Evolutionary conservation across 1,284 basidiomycete genomes (phyloP).

Genomic region (Leccinum angustisporum): DNA sequence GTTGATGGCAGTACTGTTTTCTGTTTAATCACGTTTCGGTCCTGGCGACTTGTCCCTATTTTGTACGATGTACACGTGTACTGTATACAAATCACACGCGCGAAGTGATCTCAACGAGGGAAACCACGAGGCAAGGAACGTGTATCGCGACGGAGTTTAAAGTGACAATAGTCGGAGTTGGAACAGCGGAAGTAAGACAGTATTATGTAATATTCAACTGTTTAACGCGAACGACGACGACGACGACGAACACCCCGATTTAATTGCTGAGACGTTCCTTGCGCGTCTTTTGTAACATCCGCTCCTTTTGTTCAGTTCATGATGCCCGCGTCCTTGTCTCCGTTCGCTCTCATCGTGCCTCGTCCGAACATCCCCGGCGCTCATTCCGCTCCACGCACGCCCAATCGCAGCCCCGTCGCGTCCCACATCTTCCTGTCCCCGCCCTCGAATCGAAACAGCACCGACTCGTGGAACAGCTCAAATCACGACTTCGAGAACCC

Average conservation of each 20-base stretch:
- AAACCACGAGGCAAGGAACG: slow-evolving; percentile 25
- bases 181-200: slow-evolving; percentile 20
- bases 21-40: slow-evolving; percentile 15
- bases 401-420: slow-evolving; percentile 44
- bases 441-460: slow-evolving; percentile 62
- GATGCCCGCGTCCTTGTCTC: slow-evolving; percentile 42
- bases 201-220: slow-evolving; percentile 24
- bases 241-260: slow-evolving; percentile 10
- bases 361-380: slow-evolving; percentile 49
- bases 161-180: slow-evolving; percentile 18
- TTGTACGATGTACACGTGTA: slow-evolving; percentile 21
- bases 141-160: slow-evolving; percentile 21
- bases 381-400: slow-evolving; percentile 49
- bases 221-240: slow-evolving; percentile 31
- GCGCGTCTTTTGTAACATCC: slow-evolving; percentile 10
- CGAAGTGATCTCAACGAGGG: slow-evolving; percentile 27
- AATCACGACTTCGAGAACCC: slow-evolving; percentile 57
- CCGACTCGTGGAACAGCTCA: slow-evolving; percentile 81
- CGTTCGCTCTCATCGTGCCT: slow-evolving; percentile 56
- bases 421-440: slow-evolving; percentile 51
- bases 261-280: slow-evolving; percentile 23
- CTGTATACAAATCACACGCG: slow-evolving; percentile 12
- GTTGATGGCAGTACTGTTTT: background rate
- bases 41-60: slow-evolving; percentile 12
- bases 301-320: slow-evolving; percentile 28